Evolutionary conservation across 305 asterid species (phyloP).

Genomic region (Solanum hybrid): DNA sequence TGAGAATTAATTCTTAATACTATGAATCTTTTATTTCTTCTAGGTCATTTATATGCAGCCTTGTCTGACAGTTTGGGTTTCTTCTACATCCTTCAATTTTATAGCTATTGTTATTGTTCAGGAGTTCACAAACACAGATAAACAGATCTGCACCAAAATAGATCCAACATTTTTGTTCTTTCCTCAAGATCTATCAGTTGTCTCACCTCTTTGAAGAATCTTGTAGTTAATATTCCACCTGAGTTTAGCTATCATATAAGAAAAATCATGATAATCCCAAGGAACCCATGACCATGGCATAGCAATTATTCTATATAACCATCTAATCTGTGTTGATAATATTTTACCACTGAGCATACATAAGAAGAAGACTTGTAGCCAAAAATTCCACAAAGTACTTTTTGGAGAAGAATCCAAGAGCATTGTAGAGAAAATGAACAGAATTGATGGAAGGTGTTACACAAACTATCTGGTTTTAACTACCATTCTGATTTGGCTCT

Average conservation of each 20-base stretch:
- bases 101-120: neutral
- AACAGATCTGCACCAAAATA: neutral
- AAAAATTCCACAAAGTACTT: neutral
- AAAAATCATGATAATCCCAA: neutral
- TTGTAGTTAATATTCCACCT: neutral
- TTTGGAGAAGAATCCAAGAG: neutral
- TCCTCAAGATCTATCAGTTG: neutral
- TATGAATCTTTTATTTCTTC: neutral
- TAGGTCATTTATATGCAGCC: neutral
- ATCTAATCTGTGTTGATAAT: neutral
- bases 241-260: neutral
- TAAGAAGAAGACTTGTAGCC: neutral
- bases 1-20: neutral
- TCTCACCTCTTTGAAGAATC: neutral
- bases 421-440: neutral
- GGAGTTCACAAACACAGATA: neutral
- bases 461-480: constrained; percentile 15
- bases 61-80: neutral
- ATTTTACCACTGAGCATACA: neutral
- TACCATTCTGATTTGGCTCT: constrained; percentile 84
- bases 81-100: neutral
- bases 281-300: neutral
- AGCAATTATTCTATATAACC: neutral
- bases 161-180: neutral
- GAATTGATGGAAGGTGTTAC: constrained; percentile 2